Conservation (phyloP, 257 asterid species). For the Anisodus tanguticus region DNA sequence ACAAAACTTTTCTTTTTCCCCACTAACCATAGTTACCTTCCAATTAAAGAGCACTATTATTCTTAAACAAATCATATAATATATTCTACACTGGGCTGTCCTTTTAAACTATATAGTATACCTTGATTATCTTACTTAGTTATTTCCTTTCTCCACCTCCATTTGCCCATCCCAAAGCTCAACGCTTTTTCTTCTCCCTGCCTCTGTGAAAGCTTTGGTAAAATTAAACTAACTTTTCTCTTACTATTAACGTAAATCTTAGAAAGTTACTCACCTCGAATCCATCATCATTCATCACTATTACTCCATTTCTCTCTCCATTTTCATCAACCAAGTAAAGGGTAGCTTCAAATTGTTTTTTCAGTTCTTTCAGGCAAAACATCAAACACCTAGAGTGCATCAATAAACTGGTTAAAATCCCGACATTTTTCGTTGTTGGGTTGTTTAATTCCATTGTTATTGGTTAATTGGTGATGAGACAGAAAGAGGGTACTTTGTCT, state of each 20-base stretch:
- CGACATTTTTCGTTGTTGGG: too few species aligned
- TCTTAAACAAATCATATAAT: neutral
- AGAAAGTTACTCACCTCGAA: conserved; percentile 47
- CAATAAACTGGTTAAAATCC: too few species aligned
- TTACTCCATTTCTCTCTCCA: neutral
- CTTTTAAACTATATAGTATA: neutral
- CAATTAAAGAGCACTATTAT: neutral
- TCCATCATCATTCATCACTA: neutral
- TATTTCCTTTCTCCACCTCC: neutral
- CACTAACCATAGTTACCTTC: neutral
- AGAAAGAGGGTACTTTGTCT: neutral
- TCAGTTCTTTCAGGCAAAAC: too few species aligned
- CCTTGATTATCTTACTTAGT: conserved; percentile 9
- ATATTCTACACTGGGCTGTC: too few species aligned
- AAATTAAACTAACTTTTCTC: conserved; percentile 30
- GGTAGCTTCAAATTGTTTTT: too few species aligned
- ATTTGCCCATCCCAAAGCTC: conserved; percentile 32
- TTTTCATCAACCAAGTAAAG: neutral
- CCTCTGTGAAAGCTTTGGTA: conserved; percentile 22
- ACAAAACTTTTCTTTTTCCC: neutral
- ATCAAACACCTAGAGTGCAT: too few species aligned
- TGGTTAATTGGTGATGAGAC: too few species aligned
- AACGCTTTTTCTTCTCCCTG: conserved; percentile 24
- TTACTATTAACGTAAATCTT: conserved; percentile 31
- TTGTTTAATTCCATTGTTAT: too few species aligned